Conservation (phyloP, 2,329 filamentous ascomycete genomes). For the Tetracladium maxilliforme region DNA sequence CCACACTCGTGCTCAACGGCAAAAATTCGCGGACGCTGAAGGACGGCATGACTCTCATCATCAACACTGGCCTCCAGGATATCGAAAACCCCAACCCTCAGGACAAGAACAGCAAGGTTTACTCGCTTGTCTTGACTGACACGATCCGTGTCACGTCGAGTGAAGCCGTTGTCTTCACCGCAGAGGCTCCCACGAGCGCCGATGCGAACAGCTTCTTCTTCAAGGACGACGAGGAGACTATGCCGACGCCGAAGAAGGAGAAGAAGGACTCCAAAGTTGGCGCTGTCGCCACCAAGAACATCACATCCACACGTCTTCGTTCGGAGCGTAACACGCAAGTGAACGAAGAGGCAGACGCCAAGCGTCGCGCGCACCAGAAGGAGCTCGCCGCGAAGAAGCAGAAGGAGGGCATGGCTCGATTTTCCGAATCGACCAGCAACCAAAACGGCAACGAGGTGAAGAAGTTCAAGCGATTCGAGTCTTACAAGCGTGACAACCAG, state of each 20-base stretch:
- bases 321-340: slow-evolving; percentile 80
- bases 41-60: slow-evolving; percentile 91
- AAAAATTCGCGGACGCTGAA: slow-evolving; percentile 77
- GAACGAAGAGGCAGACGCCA: slow-evolving; percentile 80
- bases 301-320: slow-evolving; percentile 82
- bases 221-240: slow-evolving; percentile 84
- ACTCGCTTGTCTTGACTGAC: slow-evolving; percentile 82
- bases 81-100: slow-evolving; percentile 76
- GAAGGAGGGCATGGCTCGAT: slow-evolving; percentile 71
- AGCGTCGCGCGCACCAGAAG: slow-evolving; percentile 82
- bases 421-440: slow-evolving; percentile 70
- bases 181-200: slow-evolving; percentile 78
- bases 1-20: slow-evolving; percentile 67
- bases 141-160: slow-evolving; percentile 72
- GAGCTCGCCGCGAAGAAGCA: slow-evolving; percentile 81
- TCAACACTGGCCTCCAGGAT: slow-evolving; percentile 82
- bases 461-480: slow-evolving; percentile 98
- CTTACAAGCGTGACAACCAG: slow-evolving; percentile 95
- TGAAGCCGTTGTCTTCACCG: slow-evolving; percentile 84
- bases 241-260: slow-evolving; percentile 77
- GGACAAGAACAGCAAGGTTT: slow-evolving; percentile 78
- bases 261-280: slow-evolving; percentile 74
- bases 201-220: slow-evolving; percentile 98
- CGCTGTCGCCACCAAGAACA: slow-evolving; percentile 85
- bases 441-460: slow-evolving; percentile 88